Conservation (phyloP, 106 monocot genomes). For the Allium sativum region DNA sequence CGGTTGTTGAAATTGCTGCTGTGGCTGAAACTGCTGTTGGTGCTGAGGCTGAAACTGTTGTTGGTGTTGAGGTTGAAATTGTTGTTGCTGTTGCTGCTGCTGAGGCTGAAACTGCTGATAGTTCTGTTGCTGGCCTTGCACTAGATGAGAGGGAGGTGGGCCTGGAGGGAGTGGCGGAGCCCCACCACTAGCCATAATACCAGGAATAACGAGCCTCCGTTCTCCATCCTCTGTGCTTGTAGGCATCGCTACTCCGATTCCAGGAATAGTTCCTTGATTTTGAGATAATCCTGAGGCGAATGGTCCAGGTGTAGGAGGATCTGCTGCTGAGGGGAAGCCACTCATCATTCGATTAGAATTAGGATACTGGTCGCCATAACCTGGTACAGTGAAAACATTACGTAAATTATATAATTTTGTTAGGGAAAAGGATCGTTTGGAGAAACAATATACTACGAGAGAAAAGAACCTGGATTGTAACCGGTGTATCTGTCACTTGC, state of each 20-base stretch:
- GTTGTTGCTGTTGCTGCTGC: slow-evolving; percentile 23
- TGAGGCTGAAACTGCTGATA: slow-evolving; percentile 58
- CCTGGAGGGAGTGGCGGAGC: slow-evolving; percentile 96
- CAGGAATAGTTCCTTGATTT: slow-evolving; percentile 88
- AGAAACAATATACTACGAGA: not conserved
- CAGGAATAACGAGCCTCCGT: slow-evolving; percentile 45
- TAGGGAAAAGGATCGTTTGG: not conserved
- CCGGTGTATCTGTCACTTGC: slow-evolving; percentile 58
- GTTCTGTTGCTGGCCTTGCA: slow-evolving; percentile 52
- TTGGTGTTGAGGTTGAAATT: slow-evolving; percentile 24
- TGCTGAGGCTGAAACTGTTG: slow-evolving; percentile 50
- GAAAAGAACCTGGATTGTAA: slow-evolving; percentile 47
- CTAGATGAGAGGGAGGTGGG: slow-evolving; percentile 90
- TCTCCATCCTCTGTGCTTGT: slow-evolving; percentile 75
- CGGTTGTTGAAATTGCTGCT: slow-evolving; percentile 30
- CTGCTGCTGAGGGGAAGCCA: slow-evolving; percentile 49
- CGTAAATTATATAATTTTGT: not conserved
- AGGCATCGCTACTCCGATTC: slow-evolving; percentile 84
- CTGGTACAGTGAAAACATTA: slow-evolving; percentile 18
- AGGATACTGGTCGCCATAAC: slow-evolving; percentile 65
- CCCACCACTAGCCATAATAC: slow-evolving; percentile 27
- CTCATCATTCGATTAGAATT: slow-evolving; percentile 30
- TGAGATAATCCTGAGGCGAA: slow-evolving; percentile 60
- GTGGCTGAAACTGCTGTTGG: slow-evolving; percentile 50
- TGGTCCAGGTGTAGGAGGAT: slow-evolving; percentile 70